These are phyloP conservation scores for Amanita pseudoporphyria DNA, from an alignment of 768 basidiomycete genomes.

Conservation along the genomic window DNA sequence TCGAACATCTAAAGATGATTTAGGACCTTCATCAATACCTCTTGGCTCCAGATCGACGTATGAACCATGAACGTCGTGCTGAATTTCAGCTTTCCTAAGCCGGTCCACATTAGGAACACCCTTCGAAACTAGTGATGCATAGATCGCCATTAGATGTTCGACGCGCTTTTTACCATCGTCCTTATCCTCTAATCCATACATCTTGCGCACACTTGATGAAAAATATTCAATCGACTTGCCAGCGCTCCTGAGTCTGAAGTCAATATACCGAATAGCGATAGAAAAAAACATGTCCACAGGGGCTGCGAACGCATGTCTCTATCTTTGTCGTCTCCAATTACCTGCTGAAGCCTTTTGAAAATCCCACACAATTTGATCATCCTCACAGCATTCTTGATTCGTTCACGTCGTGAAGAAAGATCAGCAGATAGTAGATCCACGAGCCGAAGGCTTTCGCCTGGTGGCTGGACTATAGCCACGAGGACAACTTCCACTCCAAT, in stretches of 20 bases:
- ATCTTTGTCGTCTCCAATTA: slow-evolving; percentile 4
- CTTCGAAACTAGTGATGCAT: neutral
- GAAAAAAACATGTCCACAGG: no score
- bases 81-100: no score
- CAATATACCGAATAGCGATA: no score
- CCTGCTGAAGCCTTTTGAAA: slow-evolving; percentile 4
- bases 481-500: neutral
- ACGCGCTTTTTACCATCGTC: slow-evolving; percentile 2
- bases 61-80: no score
- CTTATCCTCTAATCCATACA: neutral
- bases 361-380: slow-evolving; percentile 5
- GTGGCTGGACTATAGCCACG: neutral
- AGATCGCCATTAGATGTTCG: slow-evolving; percentile 3
- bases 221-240: neutral
- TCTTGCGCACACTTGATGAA: no score
- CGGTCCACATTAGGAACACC: no score
- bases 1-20: no score
- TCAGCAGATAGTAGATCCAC: neutral
- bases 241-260: no score
- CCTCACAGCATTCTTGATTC: slow-evolving; percentile 1
- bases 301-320: neutral
- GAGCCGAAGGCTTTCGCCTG: neutral
- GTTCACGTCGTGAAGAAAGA: slow-evolving; percentile 3
- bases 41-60: no score
- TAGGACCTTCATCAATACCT: no score